These are phyloP conservation scores for Candida xyloterini DNA, from an alignment of 805 yeast genomes.

Conservation along the genomic window DNA sequence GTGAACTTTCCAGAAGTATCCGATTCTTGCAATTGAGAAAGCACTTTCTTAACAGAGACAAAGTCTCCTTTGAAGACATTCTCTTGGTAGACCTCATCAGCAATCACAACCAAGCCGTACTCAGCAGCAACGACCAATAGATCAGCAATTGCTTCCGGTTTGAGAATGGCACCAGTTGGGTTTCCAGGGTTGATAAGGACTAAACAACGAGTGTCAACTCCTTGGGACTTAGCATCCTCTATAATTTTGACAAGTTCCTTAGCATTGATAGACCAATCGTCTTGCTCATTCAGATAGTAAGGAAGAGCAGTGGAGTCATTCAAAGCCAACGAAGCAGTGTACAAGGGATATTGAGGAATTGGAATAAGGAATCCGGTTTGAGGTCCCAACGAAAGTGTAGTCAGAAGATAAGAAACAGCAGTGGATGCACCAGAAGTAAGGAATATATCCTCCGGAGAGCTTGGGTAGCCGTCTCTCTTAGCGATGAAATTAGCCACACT, in stretches of 20 bases:
- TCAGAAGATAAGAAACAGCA: constrained; percentile 79
- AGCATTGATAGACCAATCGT: constrained; percentile 82
- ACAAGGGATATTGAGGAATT: constrained; percentile 96
- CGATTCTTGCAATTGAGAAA: constrained; percentile 55
- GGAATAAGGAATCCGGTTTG: constrained; percentile 86
- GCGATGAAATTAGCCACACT: constrained; percentile 79
- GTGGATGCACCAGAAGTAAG: constrained; percentile 94
- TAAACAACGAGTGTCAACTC: constrained; percentile 67
- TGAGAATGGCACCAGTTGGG: constrained; percentile 90
- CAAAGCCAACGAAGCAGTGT: constrained; percentile 90
- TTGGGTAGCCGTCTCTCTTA: constrained; percentile 69
- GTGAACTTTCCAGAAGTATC: constrained; percentile 54
- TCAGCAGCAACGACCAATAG: constrained; percentile 79
- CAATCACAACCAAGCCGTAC: constrained; percentile 80
- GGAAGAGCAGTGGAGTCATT: constrained; percentile 82
- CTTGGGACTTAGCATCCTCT: constrained; percentile 44
- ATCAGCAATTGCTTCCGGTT: constrained; percentile 61
- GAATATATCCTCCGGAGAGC: constrained; percentile 71
- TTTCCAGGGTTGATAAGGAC: constrained; percentile 98
- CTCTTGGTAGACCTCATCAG: constrained; percentile 98
- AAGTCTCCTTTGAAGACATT: constrained; percentile 83
- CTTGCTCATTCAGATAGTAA: constrained; percentile 76
- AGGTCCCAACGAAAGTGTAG: constrained; percentile 63
- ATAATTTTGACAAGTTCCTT: constrained; percentile 56
- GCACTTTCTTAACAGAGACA: constrained; percentile 77